These are phyloP conservation scores for Lepidium sativum DNA, from an alignment of 345 rosid species.

Conservation along the genomic window DNA sequence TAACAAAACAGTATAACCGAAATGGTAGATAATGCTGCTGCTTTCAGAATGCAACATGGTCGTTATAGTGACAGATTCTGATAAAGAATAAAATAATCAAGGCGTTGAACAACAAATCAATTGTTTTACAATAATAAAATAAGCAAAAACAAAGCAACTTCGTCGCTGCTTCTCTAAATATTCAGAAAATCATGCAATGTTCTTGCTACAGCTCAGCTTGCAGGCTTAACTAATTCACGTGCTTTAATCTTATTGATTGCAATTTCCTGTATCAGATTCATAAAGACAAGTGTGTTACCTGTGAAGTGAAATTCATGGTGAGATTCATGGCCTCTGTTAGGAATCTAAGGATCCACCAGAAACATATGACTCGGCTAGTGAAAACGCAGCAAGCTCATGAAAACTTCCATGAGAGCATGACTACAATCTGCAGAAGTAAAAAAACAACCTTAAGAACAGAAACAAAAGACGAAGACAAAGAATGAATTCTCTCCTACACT, in stretches of 20 bases:
- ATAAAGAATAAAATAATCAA: too few species aligned
- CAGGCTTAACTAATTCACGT: too few species aligned
- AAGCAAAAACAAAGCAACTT: too few species aligned
- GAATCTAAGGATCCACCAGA: slow-evolving; percentile 71
- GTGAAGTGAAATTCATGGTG: slow-evolving; percentile 28
- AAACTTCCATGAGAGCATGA: slow-evolving; percentile 36
- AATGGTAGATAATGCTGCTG: background rate
- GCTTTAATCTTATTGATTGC: too few species aligned
- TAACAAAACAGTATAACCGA: slow-evolving; percentile 2
- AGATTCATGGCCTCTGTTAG: slow-evolving; percentile 40
- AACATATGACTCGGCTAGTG: slow-evolving; percentile 37
- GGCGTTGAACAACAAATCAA: too few species aligned
- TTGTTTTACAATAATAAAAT: too few species aligned
- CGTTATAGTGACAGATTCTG: too few species aligned
- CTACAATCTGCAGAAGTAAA: slow-evolving; percentile 33
- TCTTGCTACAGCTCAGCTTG: too few species aligned
- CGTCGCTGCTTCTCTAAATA: too few species aligned
- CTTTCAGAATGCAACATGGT: slow-evolving; percentile 1
- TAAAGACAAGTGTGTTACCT: slow-evolving; percentile 22
- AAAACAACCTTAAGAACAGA: background rate
- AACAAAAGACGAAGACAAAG: background rate
- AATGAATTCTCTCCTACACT: background rate
- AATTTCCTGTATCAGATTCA: too few species aligned
- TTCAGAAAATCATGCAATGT: too few species aligned
- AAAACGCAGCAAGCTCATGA: slow-evolving; percentile 32